phyloP scores from a whole-genome alignment of 768 basidiomycete genomes.

The Leucosporidium scottii region DNA sequence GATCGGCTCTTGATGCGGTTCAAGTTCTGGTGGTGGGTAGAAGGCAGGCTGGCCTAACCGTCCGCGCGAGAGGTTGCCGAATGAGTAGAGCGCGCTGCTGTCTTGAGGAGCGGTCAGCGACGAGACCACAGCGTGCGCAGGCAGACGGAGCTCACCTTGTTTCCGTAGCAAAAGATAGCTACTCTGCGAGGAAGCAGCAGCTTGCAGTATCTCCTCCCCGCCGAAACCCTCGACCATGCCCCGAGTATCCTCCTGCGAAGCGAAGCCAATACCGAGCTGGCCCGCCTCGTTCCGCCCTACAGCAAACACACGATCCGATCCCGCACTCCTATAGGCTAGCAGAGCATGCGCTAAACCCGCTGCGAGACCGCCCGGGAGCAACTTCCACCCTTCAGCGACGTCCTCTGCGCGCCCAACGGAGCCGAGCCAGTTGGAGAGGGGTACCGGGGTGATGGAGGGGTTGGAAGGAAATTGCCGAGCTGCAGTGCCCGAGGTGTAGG shows the following conservation, averaged over 20 bases:
- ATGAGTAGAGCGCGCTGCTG: slow-evolving; percentile 16
- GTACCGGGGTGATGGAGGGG: slow-evolving; percentile 14
- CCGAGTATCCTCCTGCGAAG: slow-evolving; percentile 23
- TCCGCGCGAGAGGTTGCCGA: slow-evolving; percentile 20
- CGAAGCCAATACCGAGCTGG: slow-evolving; percentile 24
- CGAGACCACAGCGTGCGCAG: not conserved
- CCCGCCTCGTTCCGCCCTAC: slow-evolving; percentile 27
- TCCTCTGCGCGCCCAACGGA: slow-evolving; percentile 18
- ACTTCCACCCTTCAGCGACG: not conserved
- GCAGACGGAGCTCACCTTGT: not conserved
- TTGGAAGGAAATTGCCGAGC: slow-evolving; percentile 7
- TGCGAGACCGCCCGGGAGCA: not conserved
- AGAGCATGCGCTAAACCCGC: slow-evolving; percentile 15
- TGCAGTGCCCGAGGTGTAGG: not conserved
- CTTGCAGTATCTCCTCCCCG: slow-evolving; percentile 12
- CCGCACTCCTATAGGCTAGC: slow-evolving; percentile 10
- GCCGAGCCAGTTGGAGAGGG: slow-evolving; percentile 20
- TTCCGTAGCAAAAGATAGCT: slow-evolving; percentile 19
- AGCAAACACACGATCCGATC: slow-evolving; percentile 13
- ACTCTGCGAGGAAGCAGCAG: not conserved
- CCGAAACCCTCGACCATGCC: slow-evolving; percentile 31
- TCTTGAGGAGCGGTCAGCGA: not conserved
- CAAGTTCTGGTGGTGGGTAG: not conserved
- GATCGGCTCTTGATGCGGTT: slow-evolving; percentile 6
- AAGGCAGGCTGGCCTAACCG: slow-evolving; percentile 10